phyloP scores from a whole-genome alignment of 2,329 filamentous ascomycete genomes.

The Thielaviopsis punctulata region DNA sequence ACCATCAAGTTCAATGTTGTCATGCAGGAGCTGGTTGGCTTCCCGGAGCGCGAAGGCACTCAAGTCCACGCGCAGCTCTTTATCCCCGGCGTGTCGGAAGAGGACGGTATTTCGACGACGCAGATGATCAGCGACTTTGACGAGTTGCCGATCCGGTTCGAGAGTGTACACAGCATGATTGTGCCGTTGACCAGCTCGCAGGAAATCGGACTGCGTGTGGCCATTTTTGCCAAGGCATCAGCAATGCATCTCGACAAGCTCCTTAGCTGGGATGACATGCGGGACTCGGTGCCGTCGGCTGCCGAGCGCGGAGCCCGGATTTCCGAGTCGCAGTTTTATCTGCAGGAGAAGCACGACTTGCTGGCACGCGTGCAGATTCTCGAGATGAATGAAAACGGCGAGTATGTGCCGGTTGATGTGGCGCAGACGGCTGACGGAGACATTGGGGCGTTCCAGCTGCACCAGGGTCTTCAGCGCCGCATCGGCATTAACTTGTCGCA shows the following conservation, averaged over 20 bases:
- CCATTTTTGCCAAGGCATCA: constrained; percentile 81
- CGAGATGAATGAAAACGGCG: constrained; percentile 78
- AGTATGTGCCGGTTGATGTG: constrained; percentile 85
- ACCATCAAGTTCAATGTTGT: constrained; percentile 97
- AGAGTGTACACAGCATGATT: constrained; percentile 97
- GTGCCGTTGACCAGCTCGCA: constrained; percentile 56
- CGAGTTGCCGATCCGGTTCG: constrained; percentile 79
- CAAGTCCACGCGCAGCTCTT: constrained; percentile 96
- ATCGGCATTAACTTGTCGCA: constrained; percentile 81
- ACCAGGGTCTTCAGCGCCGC: constrained; percentile 82
- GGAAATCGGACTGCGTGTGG: constrained; percentile 62
- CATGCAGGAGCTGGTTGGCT: constrained; percentile 90
- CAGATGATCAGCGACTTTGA: constrained; percentile 91
- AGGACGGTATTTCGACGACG: constrained; percentile 73
- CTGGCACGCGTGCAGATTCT: constrained; percentile 77
- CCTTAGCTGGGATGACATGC: constrained; percentile 97
- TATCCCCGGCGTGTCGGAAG: constrained; percentile 74
- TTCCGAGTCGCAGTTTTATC: constrained; percentile 81
- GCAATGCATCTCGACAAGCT: constrained; percentile 93
- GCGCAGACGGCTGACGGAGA: constrained; percentile 73
- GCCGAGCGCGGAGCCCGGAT: constrained; percentile 45
- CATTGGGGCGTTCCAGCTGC: constrained; percentile 80
- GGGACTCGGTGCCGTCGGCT: constrained; percentile 46
- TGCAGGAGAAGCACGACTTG: constrained; percentile 84
- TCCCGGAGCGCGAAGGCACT: constrained; percentile 86